Evolutionary conservation across 495 filamentous ascomycete genomes (phyloP).

Genomic region (Lophiotrema nucula): DNA sequence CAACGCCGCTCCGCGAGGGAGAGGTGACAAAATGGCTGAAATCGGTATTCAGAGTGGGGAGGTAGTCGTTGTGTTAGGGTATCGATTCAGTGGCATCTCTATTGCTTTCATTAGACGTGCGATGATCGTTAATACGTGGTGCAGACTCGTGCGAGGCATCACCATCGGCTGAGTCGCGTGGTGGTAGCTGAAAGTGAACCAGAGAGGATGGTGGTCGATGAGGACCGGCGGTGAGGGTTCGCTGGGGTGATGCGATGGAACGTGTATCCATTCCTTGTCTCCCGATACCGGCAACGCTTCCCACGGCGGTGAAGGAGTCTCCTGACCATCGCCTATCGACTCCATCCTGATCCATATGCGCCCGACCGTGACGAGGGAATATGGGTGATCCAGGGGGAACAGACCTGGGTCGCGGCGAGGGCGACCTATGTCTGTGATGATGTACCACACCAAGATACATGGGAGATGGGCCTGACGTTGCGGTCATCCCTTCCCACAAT

Average conservation of each 20-base stretch:
- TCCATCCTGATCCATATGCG: no score
- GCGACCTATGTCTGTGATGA: neutral
- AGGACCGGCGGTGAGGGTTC: neutral
- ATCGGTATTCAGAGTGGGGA: no score
- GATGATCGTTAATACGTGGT: constrained; percentile 2
- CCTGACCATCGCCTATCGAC: neutral
- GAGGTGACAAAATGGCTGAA: no score
- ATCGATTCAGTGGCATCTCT: no score
- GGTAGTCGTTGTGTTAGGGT: no score
- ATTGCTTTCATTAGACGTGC: constrained; percentile 1
- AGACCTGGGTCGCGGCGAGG: neutral
- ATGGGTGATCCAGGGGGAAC: neutral
- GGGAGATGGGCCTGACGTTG: neutral
- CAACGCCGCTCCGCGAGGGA: no score
- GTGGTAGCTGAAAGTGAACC: neutral
- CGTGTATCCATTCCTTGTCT: no score
- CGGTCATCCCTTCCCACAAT: neutral
- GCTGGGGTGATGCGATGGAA: neutral
- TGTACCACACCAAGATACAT: neutral
- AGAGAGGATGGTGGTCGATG: neutral
- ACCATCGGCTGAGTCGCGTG: neutral
- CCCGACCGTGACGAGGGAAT: neutral
- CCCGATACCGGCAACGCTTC: no score
- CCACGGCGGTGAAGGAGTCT: neutral
- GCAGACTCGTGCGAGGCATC: neutral